These are phyloP conservation scores for Yamadazyma aaseri DNA, from an alignment of 1,139 yeast species.

Conservation along the genomic window DNA sequence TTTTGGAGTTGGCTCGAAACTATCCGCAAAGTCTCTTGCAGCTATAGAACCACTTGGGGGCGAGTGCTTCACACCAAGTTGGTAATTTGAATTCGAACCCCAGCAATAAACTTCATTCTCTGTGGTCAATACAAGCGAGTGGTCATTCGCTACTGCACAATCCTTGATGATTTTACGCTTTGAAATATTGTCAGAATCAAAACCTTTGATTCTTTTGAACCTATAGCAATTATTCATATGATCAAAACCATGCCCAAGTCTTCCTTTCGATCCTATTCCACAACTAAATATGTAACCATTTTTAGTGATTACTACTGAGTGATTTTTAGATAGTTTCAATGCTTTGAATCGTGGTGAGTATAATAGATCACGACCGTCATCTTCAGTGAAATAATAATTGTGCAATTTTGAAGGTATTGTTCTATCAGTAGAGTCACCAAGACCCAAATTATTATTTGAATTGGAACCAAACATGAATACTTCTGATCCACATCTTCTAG, in stretches of 20 bases:
- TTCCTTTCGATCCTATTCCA: slow-evolving; percentile 72
- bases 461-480: slow-evolving; percentile 67
- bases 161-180: slow-evolving; percentile 31
- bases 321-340: slow-evolving; percentile 61
- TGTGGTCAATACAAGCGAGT: slow-evolving; percentile 54
- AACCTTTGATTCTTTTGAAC: slow-evolving; percentile 34
- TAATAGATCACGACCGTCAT: slow-evolving; percentile 4
- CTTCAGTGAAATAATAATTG: slow-evolving; percentile 20
- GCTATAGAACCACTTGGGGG: slow-evolving; percentile 11
- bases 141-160: slow-evolving; percentile 63
- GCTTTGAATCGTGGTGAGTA: slow-evolving; percentile 43
- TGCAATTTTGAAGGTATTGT: slow-evolving; percentile 30
- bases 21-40: slow-evolving; percentile 29
- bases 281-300: slow-evolving; percentile 56
- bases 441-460: slow-evolving; percentile 62
- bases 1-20: slow-evolving; percentile 47
- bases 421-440: slow-evolving; percentile 66
- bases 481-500: slow-evolving; percentile 56
- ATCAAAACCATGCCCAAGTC: slow-evolving; percentile 58
- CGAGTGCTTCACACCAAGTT: slow-evolving; percentile 39
- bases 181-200: slow-evolving; percentile 12
- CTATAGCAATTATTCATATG: slow-evolving; percentile 34
- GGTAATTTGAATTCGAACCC: slow-evolving; percentile 72
- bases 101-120: slow-evolving; percentile 63
- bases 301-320: slow-evolving; percentile 58